phyloP scores from a whole-genome alignment of 2,329 filamentous ascomycete species.

The Xylaria digitata region DNA sequence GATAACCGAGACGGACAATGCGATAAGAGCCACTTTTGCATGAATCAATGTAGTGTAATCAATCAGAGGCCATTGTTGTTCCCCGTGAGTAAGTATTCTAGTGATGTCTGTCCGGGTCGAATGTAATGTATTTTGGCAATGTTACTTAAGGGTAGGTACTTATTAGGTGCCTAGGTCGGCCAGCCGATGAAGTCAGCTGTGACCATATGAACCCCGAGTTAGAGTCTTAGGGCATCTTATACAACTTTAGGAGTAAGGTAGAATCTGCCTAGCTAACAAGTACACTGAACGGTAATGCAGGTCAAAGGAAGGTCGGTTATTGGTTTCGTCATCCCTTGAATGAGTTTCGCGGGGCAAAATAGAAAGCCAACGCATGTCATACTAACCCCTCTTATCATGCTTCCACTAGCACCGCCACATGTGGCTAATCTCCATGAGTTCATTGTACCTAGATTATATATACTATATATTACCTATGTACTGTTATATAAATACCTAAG shows the following conservation, averaged over 20 bases:
- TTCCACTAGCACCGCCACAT: not conserved
- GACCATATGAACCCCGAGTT: no score
- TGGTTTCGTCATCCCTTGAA: constrained; percentile 32
- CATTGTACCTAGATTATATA: no score
- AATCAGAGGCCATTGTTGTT: no score
- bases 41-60: not conserved
- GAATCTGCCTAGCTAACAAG: not conserved
- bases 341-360: constrained; percentile 31
- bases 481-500: no score
- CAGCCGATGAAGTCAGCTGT: no score
- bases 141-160: no score
- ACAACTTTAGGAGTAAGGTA: not conserved
- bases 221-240: no score
- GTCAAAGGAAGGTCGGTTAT: not conserved
- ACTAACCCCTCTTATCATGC: not conserved
- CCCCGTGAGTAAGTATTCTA: no score
- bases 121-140: no score
- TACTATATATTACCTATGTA: no score
- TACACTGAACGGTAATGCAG: not conserved
- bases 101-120: not conserved
- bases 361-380: not conserved
- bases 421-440: not conserved
- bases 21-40: constrained; percentile 1
- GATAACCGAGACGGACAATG: constrained; percentile 4
- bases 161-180: no score